Percentiles rank a stretch among this genome's conserved stretches.
Evolutionary conservation across 2,329 filamentous ascomycete genomes (phyloP).

Genomic region (Exophiala spinifera): DNA sequence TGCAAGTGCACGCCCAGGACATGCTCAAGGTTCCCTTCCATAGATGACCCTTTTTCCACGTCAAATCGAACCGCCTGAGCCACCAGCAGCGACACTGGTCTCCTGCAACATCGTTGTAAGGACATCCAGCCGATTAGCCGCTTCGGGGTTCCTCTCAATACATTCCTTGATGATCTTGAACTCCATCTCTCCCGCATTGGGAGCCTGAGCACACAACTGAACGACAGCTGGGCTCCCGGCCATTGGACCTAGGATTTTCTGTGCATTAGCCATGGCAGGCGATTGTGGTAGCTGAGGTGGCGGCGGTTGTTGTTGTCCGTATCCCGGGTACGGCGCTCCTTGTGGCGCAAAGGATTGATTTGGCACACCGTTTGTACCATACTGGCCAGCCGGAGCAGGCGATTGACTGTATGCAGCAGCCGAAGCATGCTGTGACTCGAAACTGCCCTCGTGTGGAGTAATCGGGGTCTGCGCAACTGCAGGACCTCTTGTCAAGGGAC

Average conservation of each 20-base stretch:
- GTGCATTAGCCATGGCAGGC: conserved; percentile 53
- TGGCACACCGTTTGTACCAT: conserved; percentile 32
- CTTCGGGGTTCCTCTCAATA: conserved; percentile 62
- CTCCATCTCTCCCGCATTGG: conserved; percentile 66
- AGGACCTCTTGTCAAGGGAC: conserved; percentile 13
- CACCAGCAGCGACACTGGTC: conserved; percentile 1
- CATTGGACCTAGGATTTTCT: conserved; percentile 62
- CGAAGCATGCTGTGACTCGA: conserved; percentile 28
- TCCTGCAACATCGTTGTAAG: conserved; percentile 42
- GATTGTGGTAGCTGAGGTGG: conserved; percentile 24
- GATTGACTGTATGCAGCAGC: conserved; percentile 12
- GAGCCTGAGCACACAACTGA: conserved; percentile 67
- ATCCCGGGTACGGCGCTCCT: neutral
- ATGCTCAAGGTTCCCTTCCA: too few relatives aligned
- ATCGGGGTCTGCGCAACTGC: conserved; percentile 30
- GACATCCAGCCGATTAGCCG: conserved; percentile 56
- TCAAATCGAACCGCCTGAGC: neutral
- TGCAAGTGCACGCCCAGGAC: neutral
- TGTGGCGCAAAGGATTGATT: conserved; percentile 22
- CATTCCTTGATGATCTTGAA: conserved; percentile 71
- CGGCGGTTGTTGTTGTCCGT: conserved; percentile 31
- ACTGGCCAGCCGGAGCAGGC: conserved; percentile 32
- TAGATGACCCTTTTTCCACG: too few relatives aligned
- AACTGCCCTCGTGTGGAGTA: conserved; percentile 38
- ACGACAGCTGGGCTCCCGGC: conserved; percentile 63